phyloP scores from a whole-genome alignment of 139 green algal genomes.

The Picochlorum sp. region DNA sequence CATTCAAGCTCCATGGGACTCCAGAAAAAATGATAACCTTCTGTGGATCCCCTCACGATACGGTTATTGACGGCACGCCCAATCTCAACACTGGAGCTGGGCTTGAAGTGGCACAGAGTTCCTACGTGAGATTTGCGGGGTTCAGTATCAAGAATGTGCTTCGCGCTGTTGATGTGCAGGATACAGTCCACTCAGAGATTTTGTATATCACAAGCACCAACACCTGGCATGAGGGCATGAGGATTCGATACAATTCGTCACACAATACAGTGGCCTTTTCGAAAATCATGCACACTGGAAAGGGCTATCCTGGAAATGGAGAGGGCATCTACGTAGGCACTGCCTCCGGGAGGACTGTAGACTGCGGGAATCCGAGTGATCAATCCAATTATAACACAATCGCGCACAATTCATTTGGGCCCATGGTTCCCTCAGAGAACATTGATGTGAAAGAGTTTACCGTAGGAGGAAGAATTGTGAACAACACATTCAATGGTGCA shows the following conservation, averaged over 20 bases:
- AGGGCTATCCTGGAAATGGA: no score
- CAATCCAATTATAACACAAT: no score
- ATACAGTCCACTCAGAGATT: not conserved
- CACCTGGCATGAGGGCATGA: conserved; percentile 2
- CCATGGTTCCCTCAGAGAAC: no score
- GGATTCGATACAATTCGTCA: conserved; percentile 4
- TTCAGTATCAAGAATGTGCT: conserved; percentile 3
- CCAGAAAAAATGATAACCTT: not conserved
- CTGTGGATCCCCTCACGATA: not conserved
- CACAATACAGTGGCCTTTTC: not conserved
- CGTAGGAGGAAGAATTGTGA: no score
- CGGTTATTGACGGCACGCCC: conserved; percentile 2
- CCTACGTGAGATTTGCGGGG: not conserved
- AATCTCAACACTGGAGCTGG: not conserved
- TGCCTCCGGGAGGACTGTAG: no score
- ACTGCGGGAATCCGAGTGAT: no score
- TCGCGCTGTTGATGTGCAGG: not conserved
- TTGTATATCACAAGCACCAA: conserved; percentile 4
- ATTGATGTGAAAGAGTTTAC: no score
- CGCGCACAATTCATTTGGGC: no score
- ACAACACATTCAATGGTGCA: no score
- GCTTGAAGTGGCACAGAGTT: not conserved
- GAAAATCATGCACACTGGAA: not conserved
- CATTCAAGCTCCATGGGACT: not conserved
- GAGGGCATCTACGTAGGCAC: no score